Evolutionary conservation across 176 grass and related monocot species (phyloP), one percentile per base, ranked within the genome.

Genomic region (Oropetium thomaeum): DNA sequence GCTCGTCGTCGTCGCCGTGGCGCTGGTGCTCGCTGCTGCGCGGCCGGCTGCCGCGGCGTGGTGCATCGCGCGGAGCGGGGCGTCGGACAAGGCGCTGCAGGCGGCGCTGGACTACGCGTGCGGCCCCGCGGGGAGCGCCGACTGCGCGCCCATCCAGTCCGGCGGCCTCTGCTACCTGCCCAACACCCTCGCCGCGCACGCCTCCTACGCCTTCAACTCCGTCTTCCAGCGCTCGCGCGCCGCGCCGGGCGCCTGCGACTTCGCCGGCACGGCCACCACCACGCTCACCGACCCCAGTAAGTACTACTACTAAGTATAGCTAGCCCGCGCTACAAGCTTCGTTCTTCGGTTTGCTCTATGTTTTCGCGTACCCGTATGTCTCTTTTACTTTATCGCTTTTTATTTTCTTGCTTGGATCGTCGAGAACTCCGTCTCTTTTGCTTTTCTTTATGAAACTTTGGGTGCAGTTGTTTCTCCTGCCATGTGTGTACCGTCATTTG

Each of bases 151-250:
- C 10, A 87, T 96, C 74, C 84, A 76, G 87, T 5, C 74, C 16
- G 61, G 75, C 19, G 93, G 87, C 9, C 66, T 82, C 29, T 96
- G 93, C 89, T 92, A 85, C 77, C 74, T 89, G 0, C 93, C 93
- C 23, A 96, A 92, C 87, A 83, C 89, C 65, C 70, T 96, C 73
- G 70, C 85, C 54, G 86, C 93, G 51, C 93, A 96, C 80, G 87
- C 89, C 70, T 89, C 93, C 78, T 92, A 92, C 82, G 93, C 93
- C 81, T 92, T 90, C 89, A 90, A 92, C 79, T 78, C 81, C 74
- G 31, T 75, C 87, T 96, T 88, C 84, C 89, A 90, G 87, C 80
- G 89, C 22, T 79, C 87, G 26, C 82, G 82, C 42, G 80, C 77
- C 63, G 83, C 81, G 2, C 83, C 92, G 42, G 89, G 61, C 45